Base-by-base conservation (phyloP, 495 filamentous ascomycete genomes). In the Niebla homalea region DNA sequence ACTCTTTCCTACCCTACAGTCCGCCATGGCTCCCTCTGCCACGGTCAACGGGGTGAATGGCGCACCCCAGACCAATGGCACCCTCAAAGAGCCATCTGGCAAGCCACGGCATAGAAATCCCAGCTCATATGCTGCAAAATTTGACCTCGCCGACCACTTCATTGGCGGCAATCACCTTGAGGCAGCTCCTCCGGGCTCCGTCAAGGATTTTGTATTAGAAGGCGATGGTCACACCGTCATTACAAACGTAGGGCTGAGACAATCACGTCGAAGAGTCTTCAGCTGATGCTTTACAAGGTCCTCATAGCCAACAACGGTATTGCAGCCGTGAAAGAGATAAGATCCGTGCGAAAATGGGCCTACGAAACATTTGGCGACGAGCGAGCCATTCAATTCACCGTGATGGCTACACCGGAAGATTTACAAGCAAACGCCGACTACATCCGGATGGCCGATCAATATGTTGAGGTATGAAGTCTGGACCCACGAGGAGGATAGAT, bases 271-370 rank as follows among this genome's bases (percentile, higher is more conserved):
- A 37, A 7, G 38, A 41, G 11, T 16, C 12, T 20, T 10, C n/a
- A 23, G 10, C 23, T 46, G 19, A 48, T 49, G 10, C n/a, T 14
- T 2, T 42, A 22, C 41, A 18, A 98, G 92, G 88, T 99, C 21
- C 78, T 99, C 52, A 99, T 99, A 66, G 92, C 92, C 65, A 99
- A 99, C 73, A 99, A 99, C 72, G 92, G 92, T 78, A 99, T 99
- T 67, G 92, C 92, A 15, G 92, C 92, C 53, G 92, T 99, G 60
- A 99, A 99, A 69, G 90, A 97, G 69, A 99, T 99, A 60, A 78
- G 92, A 59, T 95, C 89, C 23, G 89, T 99, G 56, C 81, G 92
- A 64, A 99, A 97, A 89, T 99, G 92, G 92, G 92, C 92, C 48
- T 99, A 99, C 79, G 92, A 99, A 71, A 90, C 85, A 5, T 97